Evolutionary conservation across 495 filamentous ascomycete genomes (phyloP), one percentile per base, ranked within the genome.

Genomic region (Annulohypoxylon maeteangense): DNA sequence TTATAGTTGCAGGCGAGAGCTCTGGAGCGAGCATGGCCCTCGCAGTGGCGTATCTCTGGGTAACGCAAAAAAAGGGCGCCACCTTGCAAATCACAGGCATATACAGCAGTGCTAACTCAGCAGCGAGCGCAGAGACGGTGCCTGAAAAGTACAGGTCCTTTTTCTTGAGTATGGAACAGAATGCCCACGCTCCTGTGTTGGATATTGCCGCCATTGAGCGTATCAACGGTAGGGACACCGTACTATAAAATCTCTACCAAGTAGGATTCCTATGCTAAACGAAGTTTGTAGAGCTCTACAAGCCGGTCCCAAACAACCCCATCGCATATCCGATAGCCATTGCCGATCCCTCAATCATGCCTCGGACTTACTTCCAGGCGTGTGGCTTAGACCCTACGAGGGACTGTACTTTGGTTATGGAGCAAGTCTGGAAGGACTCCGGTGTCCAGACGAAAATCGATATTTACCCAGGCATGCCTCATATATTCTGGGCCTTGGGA

Each of bases 1-100:
- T 87, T 58, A 56, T 87, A 10, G 67, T 87, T 8, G 82, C 81
- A n/a, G 86, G 85, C 7, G 78, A 77, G 5, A 83, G 80, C 27
- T 81, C 83, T 8, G 86, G 85, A 1, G 85, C 75, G 0, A 81
- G 83, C 61, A 65, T 87, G 12, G 76, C 81, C 5, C 76, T 80
- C 16, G 75, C 82, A 7, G 68, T 81, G 2, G 70, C 78, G 0
- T 80, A 83, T 64, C 74, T 77, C 0, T 77, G 76, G 6, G 62
- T 75, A 1, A 81, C 83, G 23, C 79, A 82, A 22, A 75, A 77
- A 12, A 22, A 32, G 8, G 23, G 10, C 23, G 56, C 80, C n/a
- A 71, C 72, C 1, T 78, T 81, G 16, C 67, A 72, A 0, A 71
- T 87, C 38, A 86, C 84, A 0, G 85, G 84, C 0, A 45, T 71